These are phyloP conservation scores for Viola odorata DNA, from an alignment of 345 rosid species.

Conservation along the genomic window DNA sequence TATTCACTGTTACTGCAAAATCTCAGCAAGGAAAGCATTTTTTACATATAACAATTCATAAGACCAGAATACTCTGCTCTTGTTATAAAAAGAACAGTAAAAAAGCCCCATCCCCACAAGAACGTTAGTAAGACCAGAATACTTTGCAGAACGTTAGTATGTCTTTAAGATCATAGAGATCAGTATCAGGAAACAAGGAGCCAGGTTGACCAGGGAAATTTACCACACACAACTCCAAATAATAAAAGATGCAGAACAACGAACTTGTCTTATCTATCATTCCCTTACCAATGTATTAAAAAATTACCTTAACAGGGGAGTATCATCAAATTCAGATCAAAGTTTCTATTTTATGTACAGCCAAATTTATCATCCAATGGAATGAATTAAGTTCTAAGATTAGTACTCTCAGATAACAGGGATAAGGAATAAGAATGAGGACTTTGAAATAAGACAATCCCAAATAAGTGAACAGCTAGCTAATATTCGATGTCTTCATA, in stretches of 20 bases:
- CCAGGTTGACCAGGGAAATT: neutral
- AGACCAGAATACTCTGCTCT: neutral
- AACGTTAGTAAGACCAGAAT: too few relatives aligned
- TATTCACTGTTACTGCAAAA: neutral
- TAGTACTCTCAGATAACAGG: neutral
- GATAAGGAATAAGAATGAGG: slow-evolving; percentile 6
- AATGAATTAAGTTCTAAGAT: neutral
- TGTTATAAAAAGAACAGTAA: neutral
- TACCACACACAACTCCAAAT: neutral
- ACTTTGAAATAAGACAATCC: neutral
- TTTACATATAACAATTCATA: neutral
- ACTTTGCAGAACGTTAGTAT: too few relatives aligned
- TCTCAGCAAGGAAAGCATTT: neutral
- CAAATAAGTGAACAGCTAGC: neutral
- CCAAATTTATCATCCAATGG: slow-evolving; percentile 3
- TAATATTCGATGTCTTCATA: neutral
- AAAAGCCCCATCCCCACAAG: neutral
- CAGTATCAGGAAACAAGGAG: neutral
- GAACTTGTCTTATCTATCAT: neutral
- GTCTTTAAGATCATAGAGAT: neutral
- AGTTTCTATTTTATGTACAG: neutral
- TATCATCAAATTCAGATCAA: neutral
- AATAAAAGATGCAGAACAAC: neutral
- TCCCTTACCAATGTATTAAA: neutral
- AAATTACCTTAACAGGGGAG: neutral